Evolutionary conservation across 2,329 filamentous ascomycete species (phyloP), one percentile per base, ranked within the genome.

Genomic region (Neocatenulostroma microsporum): DNA sequence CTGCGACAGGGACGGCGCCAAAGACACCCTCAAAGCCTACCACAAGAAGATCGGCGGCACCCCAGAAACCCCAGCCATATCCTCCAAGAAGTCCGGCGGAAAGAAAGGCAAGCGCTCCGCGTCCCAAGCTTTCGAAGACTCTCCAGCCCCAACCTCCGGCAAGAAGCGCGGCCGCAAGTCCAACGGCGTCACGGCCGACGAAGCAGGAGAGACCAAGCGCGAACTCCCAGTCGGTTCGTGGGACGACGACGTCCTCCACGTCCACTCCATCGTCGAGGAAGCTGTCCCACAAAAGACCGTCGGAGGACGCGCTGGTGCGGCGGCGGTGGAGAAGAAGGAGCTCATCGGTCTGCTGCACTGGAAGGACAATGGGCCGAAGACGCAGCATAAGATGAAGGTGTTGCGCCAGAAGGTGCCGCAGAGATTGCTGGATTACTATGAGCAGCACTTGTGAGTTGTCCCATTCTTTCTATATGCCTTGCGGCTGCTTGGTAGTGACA

Each of bases 341-440:
- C 66, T 84, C 11, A 69, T 77, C 21, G 82, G 82, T 1, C 85
- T 80, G 48, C 62, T 88, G 21, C 75, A 76, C 10, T 89, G 84
- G 84, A 80, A 78, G 49, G 78, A 81, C 42, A 78, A 77, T 7
- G 27, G 17, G 20, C 68, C 75, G 31, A 87, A 85, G 65, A 84
- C 82, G 1, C 78, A 83, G 53, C 84, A 89, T 51, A 70, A 76
- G 8, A 76, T 84, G 12, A 59, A 68, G 14, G 70, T 79, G 11
- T 72, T 87, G 6, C 84, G 88, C 51, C 72, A 78, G 51, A 80
- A 85, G 49, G 87, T 82, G 48, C 84, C 84, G 0, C 84, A 89
- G 54, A 84, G 80, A 37, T 38, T 62, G 31, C 49, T 62, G 17
- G 53, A 57, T 21, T 62, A 61, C 36, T 62, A 60, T 42, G 58